Conservation (phyloP, 805 yeast genomes). For the Starmerella tilneyi region DNA sequence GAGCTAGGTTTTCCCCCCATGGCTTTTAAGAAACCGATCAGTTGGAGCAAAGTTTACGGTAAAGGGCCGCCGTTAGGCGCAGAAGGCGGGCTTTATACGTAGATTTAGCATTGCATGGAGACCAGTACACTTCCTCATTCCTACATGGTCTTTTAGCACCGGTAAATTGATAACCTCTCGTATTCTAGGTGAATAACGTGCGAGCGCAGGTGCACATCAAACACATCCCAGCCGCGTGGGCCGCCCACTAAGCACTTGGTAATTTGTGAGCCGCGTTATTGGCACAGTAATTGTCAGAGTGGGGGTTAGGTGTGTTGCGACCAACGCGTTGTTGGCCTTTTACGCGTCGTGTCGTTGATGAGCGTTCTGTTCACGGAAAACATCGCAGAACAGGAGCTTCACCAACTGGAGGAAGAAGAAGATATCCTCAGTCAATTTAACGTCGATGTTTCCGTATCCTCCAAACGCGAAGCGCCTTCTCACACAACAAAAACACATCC, state of each 20-base stretch:
- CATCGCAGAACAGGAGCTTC: background rate
- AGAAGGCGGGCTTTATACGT: slow-evolving; percentile 70
- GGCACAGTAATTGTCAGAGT: no score
- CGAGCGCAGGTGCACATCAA: no score
- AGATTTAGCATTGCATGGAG: slow-evolving; percentile 2
- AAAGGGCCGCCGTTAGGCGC: slow-evolving; percentile 54
- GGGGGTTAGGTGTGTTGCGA: no score
- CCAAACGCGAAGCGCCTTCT: no score
- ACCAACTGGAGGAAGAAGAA: background rate
- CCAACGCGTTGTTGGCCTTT: no score
- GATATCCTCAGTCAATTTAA: slow-evolving; percentile 1
- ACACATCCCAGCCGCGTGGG: background rate
- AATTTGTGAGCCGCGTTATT: no score
- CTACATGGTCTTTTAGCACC: background rate
- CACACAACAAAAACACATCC: background rate
- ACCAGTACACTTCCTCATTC: no score
- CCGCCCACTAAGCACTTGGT: background rate
- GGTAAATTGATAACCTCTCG: no score
- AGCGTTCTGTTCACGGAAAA: background rate
- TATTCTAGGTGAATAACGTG: no score
- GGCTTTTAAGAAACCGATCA: slow-evolving; percentile 41
- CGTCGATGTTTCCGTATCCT: background rate
- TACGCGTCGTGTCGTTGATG: no score
- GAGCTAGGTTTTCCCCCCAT: slow-evolving; percentile 25
- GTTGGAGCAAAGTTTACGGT: slow-evolving; percentile 86